Conservation (phyloP, 148 eudicot genomes). For the Camellia sinensis region DNA sequence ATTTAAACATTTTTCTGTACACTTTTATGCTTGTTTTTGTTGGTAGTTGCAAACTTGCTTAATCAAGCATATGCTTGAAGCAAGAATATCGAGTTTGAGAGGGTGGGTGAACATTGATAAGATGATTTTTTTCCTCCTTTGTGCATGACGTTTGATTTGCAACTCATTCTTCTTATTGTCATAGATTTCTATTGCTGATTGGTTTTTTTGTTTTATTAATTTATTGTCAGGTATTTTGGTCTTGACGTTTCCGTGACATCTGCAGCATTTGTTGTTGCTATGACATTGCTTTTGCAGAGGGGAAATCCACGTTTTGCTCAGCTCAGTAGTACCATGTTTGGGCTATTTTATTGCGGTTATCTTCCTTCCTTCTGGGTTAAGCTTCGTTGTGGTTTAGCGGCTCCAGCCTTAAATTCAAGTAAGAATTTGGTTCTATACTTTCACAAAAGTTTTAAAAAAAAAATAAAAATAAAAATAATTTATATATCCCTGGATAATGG, state of each 20-base stretch:
- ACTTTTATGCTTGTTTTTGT: background rate
- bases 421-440: constrained; percentile 19
- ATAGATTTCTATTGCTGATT: constrained; percentile 8
- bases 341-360: constrained; percentile 93
- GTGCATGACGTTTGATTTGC: background rate
- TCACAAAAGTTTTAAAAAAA: too few relatives aligned
- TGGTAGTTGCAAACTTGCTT: background rate
- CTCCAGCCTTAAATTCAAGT: constrained; percentile 81
- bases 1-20: background rate
- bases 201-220: background rate
- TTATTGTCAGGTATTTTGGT: constrained; percentile 60
- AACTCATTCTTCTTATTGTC: background rate
- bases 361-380: constrained; percentile 96
- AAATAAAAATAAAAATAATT: too few relatives aligned
- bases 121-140: background rate
- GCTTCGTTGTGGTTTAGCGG: constrained; percentile 84
- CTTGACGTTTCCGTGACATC: constrained; percentile 90
- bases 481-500: too few relatives aligned
- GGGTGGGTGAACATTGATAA: background rate
- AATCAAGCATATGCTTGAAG: background rate
- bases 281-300: constrained; percentile 81
- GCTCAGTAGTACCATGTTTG: constrained; percentile 90
- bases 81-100: background rate
- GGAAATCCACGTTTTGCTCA: constrained; percentile 95
- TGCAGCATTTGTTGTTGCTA: constrained; percentile 83